phyloP scores from a whole-genome alignment of 2,329 filamentous ascomycete species.

The Lachnellula hyalina region DNA sequence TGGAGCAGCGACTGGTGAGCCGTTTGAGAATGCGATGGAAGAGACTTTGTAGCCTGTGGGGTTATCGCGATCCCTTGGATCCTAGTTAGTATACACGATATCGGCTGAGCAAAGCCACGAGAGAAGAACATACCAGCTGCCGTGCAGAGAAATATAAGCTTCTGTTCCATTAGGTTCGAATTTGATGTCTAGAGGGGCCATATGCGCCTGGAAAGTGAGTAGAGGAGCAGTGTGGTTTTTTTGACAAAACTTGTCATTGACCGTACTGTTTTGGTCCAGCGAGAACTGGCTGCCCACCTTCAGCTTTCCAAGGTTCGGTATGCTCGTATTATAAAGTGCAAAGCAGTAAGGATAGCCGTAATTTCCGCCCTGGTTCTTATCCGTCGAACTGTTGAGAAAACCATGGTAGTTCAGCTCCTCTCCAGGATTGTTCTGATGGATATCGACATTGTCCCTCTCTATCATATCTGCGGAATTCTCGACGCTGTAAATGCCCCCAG shows the following conservation, averaged over 20 bases:
- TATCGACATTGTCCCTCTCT: slow-evolving; percentile 49
- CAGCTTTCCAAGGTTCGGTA: slow-evolving; percentile 39
- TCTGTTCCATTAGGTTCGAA: slow-evolving; percentile 54
- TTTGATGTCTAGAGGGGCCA: slow-evolving; percentile 65
- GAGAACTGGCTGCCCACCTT: slow-evolving; percentile 47
- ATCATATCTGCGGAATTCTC: slow-evolving; percentile 69
- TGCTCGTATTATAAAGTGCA: slow-evolving; percentile 54
- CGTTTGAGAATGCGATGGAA: slow-evolving; percentile 37
- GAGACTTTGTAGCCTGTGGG: slow-evolving; percentile 45
- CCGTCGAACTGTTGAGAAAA: slow-evolving; percentile 37
- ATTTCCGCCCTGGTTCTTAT: slow-evolving; percentile 41
- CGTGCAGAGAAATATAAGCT: slow-evolving; percentile 55
- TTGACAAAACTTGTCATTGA: slow-evolving; percentile 43
- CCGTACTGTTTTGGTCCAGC: slow-evolving; percentile 32
- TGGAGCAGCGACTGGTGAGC: slow-evolving; percentile 36
- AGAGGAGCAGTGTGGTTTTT: slow-evolving; percentile 43
- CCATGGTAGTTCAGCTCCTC: slow-evolving; percentile 73
- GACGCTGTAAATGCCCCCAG: slow-evolving; percentile 52
- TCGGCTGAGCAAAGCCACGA: neutral
- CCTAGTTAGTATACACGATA: neutral
- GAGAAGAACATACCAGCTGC: slow-evolving; percentile 13
- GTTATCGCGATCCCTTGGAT: slow-evolving; percentile 48
- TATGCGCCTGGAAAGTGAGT: slow-evolving; percentile 61
- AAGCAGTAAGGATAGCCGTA: slow-evolving; percentile 70
- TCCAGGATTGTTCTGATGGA: slow-evolving; percentile 64